These are phyloP conservation scores for Noccaea caerulescens DNA, from an alignment of 345 rosid species.

Conservation along the genomic window DNA sequence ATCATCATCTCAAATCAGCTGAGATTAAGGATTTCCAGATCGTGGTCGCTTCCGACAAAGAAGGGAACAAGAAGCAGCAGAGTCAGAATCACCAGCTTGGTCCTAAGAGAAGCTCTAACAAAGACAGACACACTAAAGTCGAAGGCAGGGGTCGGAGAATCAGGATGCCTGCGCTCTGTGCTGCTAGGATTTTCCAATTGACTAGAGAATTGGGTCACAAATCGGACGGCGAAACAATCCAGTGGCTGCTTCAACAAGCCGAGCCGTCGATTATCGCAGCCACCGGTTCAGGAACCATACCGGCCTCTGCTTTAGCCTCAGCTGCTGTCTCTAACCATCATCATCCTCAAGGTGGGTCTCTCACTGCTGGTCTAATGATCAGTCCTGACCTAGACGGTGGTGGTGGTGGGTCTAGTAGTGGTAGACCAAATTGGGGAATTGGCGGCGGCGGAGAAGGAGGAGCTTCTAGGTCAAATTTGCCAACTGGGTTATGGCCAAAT, in stretches of 20 bases:
- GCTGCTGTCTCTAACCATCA: slow-evolving; percentile 61
- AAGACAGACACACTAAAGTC: slow-evolving; percentile 93
- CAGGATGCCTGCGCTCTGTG: slow-evolving; percentile 98
- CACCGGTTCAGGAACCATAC: slow-evolving; percentile 93
- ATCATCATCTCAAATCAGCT: slow-evolving; percentile 48
- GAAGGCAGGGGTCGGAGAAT: slow-evolving; percentile 95
- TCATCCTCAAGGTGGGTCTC: slow-evolving; percentile 60
- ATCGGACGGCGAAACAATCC: slow-evolving; percentile 97
- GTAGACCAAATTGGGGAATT: slow-evolving; percentile 71
- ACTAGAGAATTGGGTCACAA: slow-evolving; percentile 97
- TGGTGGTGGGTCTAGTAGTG: slow-evolving; percentile 47
- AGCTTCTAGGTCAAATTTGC: slow-evolving; percentile 64
- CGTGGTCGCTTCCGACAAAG: slow-evolving; percentile 66
- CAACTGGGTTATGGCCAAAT: slow-evolving; percentile 77
- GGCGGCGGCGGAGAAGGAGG: slow-evolving; percentile 55
- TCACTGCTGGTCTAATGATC: slow-evolving; percentile 74
- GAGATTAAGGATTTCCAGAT: slow-evolving; percentile 82
- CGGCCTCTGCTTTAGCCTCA: slow-evolving; percentile 84
- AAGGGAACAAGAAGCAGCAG: slow-evolving; percentile 53
- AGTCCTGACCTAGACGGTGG: slow-evolving; percentile 59
- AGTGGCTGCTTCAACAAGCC: slow-evolving; percentile 94
- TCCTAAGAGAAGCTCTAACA: slow-evolving; percentile 90
- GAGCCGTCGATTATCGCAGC: slow-evolving; percentile 93
- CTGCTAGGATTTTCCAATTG: slow-evolving; percentile 93
- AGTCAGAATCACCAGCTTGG: slow-evolving; percentile 53